Evolutionary conservation across 805 yeast species (phyloP).

Genomic region (Kurtzmaniella cleridarum): DNA sequence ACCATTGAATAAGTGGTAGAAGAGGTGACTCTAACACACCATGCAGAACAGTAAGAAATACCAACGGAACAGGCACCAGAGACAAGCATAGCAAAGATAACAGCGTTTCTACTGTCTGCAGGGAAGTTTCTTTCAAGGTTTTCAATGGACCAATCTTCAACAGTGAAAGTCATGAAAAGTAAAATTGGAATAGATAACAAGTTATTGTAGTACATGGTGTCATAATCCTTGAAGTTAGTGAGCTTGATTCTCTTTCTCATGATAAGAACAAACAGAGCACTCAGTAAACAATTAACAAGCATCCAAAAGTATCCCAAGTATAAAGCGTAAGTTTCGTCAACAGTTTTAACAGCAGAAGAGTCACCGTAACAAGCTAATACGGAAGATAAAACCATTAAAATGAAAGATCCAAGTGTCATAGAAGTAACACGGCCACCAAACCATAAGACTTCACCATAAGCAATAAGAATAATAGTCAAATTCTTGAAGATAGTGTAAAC

Average conservation of each 20-base stretch:
- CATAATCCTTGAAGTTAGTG: constrained; percentile 94
- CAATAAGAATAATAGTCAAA: constrained; percentile 91
- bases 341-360: constrained; percentile 33
- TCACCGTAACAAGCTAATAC: constrained; percentile 94
- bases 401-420: constrained; percentile 84
- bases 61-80: constrained; percentile 95
- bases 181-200: constrained; percentile 88
- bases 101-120: constrained; percentile 56
- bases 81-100: constrained; percentile 77
- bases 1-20: constrained; percentile 99
- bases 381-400: constrained; percentile 92
- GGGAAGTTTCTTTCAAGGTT: constrained; percentile 81
- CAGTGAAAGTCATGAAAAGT: constrained; percentile 62
- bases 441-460: constrained; percentile 97
- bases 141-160: constrained; percentile 90
- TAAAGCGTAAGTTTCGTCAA: constrained; percentile 40
- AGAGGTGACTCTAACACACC: constrained; percentile 99
- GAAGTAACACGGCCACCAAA: constrained; percentile 89
- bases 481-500: constrained; percentile 98
- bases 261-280: constrained; percentile 87
- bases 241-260: constrained; percentile 98
- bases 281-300: constrained; percentile 89
- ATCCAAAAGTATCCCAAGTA: constrained; percentile 91
- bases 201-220: constrained; percentile 98
- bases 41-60: constrained; percentile 97